Percentiles rank a stretch among this genome's conserved stretches.
Conservation (phyloP, 2,329 filamentous ascomycete genomes). For the Ceratocystis huliohia region DNA sequence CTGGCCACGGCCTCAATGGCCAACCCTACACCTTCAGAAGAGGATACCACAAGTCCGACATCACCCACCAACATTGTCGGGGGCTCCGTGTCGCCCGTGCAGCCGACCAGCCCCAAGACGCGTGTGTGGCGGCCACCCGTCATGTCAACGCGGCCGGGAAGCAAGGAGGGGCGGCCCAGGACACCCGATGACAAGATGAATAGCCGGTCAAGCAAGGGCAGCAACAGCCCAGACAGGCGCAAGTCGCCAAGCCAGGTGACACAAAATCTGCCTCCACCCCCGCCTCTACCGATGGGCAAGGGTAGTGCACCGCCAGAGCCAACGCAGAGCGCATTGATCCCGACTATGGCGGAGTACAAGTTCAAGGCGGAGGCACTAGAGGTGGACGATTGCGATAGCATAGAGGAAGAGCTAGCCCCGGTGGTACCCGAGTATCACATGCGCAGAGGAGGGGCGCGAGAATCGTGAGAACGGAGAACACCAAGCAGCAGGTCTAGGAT, state of each 20-base stretch:
- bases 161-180: constrained; percentile 4
- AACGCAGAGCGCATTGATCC: constrained; percentile 17
- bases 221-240: background rate
- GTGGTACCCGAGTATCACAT: constrained; percentile 17
- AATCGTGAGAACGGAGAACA: background rate
- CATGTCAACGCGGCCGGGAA: constrained; percentile 8
- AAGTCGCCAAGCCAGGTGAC: background rate
- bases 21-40: background rate
- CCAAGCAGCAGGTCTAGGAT: too few species aligned
- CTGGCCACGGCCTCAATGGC: background rate
- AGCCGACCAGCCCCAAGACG: constrained; percentile 2
- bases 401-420: constrained; percentile 10
- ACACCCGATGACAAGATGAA: background rate
- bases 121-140: constrained; percentile 11
- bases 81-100: background rate
- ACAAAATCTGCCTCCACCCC: background rate
- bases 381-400: constrained; percentile 11
- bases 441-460: background rate
- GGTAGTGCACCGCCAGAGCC: constrained; percentile 15
- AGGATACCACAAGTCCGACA: too few species aligned
- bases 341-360: constrained; percentile 14
- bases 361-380: background rate
- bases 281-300: constrained; percentile 9
- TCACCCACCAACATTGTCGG: background rate
- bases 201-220: background rate